Evolutionary conservation across 2,329 filamentous ascomycete genomes (phyloP).

Genomic region (Monilinia vaccinii-corymbosi): DNA sequence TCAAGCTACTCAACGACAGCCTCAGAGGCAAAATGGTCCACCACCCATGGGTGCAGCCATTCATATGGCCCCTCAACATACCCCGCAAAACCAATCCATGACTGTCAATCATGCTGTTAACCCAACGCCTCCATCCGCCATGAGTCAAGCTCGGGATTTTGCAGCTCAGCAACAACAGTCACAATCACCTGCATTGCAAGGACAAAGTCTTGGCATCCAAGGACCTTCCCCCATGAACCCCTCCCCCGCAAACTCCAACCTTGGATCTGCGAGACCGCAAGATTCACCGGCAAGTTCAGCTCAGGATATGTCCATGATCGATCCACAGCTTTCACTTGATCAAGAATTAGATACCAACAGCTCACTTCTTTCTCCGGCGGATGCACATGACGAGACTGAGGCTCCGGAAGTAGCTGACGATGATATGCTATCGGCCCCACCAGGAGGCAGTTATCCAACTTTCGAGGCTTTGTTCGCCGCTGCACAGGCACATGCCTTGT

Average conservation of each 20-base stretch:
- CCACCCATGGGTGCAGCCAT: constrained; percentile 27
- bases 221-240: constrained; percentile 20
- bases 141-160: constrained; percentile 17
- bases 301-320: constrained; percentile 29
- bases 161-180: constrained; percentile 20
- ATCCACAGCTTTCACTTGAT: constrained; percentile 28
- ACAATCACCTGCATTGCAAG: constrained; percentile 25
- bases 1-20: constrained; percentile 26
- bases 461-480: constrained; percentile 56
- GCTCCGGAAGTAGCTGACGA: constrained; percentile 20
- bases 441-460: constrained; percentile 55
- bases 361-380: constrained; percentile 15
- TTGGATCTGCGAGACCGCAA: constrained; percentile 16
- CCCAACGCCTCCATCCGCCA: constrained; percentile 15
- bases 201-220: constrained; percentile 16
- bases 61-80: constrained; percentile 25
- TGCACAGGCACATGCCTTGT: constrained; percentile 55
- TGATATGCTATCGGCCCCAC: constrained; percentile 36
- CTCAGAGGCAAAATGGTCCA: constrained; percentile 13
- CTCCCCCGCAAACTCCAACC: constrained; percentile 23
- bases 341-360: constrained; percentile 21
- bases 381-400: constrained; percentile 1
- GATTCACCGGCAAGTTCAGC: constrained; percentile 20
- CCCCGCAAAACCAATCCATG: constrained; percentile 24
- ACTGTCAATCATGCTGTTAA: constrained; percentile 27